Conservation (phyloP, 345 rosid genomes). For the Eutrema japonicum region DNA sequence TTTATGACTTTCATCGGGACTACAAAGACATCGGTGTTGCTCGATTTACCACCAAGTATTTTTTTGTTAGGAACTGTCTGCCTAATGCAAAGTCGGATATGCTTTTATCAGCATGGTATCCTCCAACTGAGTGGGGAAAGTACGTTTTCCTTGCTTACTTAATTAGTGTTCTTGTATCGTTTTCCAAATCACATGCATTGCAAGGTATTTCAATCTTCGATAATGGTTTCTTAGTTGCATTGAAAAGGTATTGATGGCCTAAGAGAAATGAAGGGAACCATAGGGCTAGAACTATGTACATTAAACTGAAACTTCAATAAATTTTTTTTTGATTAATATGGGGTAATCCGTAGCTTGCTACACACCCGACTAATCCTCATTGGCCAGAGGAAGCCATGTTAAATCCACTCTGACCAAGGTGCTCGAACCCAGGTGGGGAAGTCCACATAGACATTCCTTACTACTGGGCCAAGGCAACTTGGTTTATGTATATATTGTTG, state of each 20-base stretch:
- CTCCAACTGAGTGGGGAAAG: constrained; percentile 98
- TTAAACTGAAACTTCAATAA: no score
- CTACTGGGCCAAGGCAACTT: no score
- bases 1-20: constrained; percentile 93
- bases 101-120: constrained; percentile 92
- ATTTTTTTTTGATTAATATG: no score
- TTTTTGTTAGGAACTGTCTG: constrained; percentile 80
- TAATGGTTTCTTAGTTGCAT: constrained; percentile 9
- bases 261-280: no score
- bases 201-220: background rate
- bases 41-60: constrained; percentile 74
- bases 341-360: no score
- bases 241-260: background rate
- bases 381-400: no score
- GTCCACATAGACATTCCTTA: no score
- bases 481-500: background rate
- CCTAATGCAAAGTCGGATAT: constrained; percentile 76
- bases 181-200: background rate
- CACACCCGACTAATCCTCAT: no score
- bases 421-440: no score
- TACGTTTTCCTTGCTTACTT: constrained; percentile 41
- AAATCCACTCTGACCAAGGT: no score
- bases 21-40: constrained; percentile 93
- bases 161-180: no score
- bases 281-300: no score